Base-by-base conservation (phyloP, 2,329 filamentous ascomycete species). In the Neocucurbitaria cava region DNA sequence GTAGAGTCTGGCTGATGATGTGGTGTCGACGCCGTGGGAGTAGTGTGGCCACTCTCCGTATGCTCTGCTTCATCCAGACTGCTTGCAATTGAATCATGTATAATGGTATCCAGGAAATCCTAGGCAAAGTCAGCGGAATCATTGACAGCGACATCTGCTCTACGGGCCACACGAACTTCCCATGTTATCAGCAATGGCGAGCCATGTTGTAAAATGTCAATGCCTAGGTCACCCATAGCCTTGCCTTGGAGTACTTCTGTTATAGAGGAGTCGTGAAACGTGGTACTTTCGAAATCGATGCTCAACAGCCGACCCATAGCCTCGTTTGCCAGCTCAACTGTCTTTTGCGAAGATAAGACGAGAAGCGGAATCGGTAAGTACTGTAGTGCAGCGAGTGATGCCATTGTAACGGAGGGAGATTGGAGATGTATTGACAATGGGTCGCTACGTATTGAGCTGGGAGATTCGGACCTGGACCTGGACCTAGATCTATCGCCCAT, bases 281-380 rank as follows among this genome's bases (percentile, higher is more conserved):
- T 70, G n/a, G 73, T 70, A 18, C 72, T 72, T 39, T 73, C 65
- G 20, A 78, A 73, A 23, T 85, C 79, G 44, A 90, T 79, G 3
- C 86, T 87, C 20, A 93, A 76, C 65, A 93, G 76, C 49, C 85
- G 82, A 1, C 86, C 88, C 84, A 92, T 88, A 18, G 90, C 87
- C 62, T 92, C 88, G 64, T 93, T 93, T 28, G 89, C 89, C 36
- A 92, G 74, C 1, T 90, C 82, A 3, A 92, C 83, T 0, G 87
- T 89, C 74, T 92, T 92, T 26, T 84, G 67, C 31, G 82, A 85
- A 46, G 87, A 88, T 31, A 93, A 77, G 1, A 93, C 85, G 31
- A 92, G 72, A 4, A 91, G 72, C 0, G 90, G 90, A 42, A 91
- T 85, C 0, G 90, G 90, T 5, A 93, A 79, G 68, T 90, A 91